Conservation (phyloP, 2,329 filamentous ascomycete species). For the Fusarium sp. region DNA sequence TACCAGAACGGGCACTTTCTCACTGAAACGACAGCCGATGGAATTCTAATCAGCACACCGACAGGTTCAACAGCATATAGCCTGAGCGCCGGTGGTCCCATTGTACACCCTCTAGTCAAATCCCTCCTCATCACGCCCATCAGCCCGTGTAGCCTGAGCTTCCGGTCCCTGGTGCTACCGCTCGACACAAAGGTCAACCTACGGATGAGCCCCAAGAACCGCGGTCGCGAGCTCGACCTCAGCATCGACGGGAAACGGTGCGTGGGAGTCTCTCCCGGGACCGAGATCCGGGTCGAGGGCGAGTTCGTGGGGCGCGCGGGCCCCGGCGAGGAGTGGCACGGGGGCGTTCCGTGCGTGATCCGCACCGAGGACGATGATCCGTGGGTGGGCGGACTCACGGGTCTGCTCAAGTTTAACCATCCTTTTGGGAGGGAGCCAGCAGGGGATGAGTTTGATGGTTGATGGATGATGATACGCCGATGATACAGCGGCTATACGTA, state of each 20-base stretch:
- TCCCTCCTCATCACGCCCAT: slow-evolving; percentile 93
- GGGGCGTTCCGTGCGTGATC: slow-evolving; percentile 93
- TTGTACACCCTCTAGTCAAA: slow-evolving; percentile 92
- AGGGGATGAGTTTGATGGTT: slow-evolving; percentile 47
- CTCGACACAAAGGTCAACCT: slow-evolving; percentile 87
- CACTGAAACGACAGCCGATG: slow-evolving; percentile 94
- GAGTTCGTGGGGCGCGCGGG: slow-evolving; percentile 74
- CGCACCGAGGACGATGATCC: slow-evolving; percentile 83
- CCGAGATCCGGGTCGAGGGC: slow-evolving; percentile 89
- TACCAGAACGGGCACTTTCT: slow-evolving; percentile 90
- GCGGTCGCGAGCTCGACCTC: slow-evolving; percentile 80
- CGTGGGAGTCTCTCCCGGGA: slow-evolving; percentile 76
- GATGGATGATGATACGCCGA: slow-evolving; percentile 4
- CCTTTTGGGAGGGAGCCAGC: slow-evolving; percentile 76
- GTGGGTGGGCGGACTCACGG: slow-evolving; percentile 96
- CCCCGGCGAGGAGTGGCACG: slow-evolving; percentile 67
- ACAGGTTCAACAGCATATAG: slow-evolving; percentile 97
- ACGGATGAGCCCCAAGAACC: slow-evolving; percentile 83
- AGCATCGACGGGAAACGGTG: slow-evolving; percentile 82
- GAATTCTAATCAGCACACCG: slow-evolving; percentile 92
- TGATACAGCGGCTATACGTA: neutral
- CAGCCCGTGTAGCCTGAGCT: slow-evolving; percentile 90
- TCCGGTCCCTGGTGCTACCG: slow-evolving; percentile 90
- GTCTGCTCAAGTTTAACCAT: slow-evolving; percentile 95
- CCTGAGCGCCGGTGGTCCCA: slow-evolving; percentile 90